phyloP scores from a whole-genome alignment of 106 monocot species.

The Xerophyta viscosa region DNA sequence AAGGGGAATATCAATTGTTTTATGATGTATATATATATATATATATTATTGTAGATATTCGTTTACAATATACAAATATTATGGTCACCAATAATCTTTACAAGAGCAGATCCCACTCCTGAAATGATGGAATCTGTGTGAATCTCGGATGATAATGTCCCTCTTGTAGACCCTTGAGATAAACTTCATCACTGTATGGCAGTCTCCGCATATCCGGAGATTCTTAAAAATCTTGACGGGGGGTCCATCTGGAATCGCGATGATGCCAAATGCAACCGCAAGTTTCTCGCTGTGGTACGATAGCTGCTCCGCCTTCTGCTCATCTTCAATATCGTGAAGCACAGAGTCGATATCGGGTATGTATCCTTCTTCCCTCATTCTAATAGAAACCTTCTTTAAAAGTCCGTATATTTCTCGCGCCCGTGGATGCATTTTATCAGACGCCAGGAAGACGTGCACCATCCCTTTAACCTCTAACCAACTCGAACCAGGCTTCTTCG shows the following conservation, averaged over 20 bases:
- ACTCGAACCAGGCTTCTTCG: slow-evolving; percentile 60
- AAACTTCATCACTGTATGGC: slow-evolving; percentile 27
- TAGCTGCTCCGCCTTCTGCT: slow-evolving; percentile 42
- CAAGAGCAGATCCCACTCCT: slow-evolving; percentile 21
- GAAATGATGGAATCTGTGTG: slow-evolving; percentile 22
- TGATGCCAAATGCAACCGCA: slow-evolving; percentile 32
- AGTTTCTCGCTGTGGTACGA: slow-evolving; percentile 40
- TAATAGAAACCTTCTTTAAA: slow-evolving; percentile 22
- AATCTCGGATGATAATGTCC: slow-evolving; percentile 17
- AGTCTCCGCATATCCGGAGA: slow-evolving; percentile 33
- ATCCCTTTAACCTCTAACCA: slow-evolving; percentile 42
- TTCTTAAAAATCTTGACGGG: slow-evolving; percentile 36
- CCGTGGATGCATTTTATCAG: slow-evolving; percentile 38
- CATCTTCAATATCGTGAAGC: slow-evolving; percentile 62
- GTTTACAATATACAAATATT: too few species aligned
- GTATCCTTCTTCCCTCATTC: slow-evolving; percentile 52
- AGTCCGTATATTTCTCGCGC: slow-evolving; percentile 23
- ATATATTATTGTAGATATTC: too few species aligned
- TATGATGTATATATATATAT: too few species aligned
- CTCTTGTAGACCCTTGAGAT: slow-evolving; percentile 17
- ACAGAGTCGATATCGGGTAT: slow-evolving; percentile 34
- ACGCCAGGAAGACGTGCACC: slow-evolving; percentile 41
- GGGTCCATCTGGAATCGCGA: slow-evolving; percentile 11
- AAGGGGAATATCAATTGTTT: too few species aligned
- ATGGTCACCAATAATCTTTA: slow-evolving; percentile 25